Conservation (phyloP, 2,329 filamentous ascomycete genomes). For the Magnaporthiopsis rhizophila region DNA sequence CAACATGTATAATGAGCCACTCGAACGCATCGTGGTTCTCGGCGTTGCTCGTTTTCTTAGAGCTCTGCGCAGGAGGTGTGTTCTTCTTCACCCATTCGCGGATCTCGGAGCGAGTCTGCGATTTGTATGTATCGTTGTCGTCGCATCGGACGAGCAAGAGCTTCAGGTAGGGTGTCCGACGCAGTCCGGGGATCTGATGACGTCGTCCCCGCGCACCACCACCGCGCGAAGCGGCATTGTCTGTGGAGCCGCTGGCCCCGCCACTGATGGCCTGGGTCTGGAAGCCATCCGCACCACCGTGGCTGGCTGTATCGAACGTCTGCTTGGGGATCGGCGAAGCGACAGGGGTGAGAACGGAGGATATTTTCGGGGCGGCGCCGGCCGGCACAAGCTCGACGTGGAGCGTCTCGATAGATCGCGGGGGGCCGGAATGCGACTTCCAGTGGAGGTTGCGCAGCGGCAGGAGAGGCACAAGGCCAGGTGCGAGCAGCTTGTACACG, state of each 20-base stretch:
- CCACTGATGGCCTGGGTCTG: slow-evolving; percentile 44
- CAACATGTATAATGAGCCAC: slow-evolving; percentile 89
- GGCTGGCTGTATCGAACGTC: slow-evolving; percentile 12
- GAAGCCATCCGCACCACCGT: slow-evolving; percentile 47
- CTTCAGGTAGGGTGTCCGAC: slow-evolving; percentile 90
- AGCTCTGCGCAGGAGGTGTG: slow-evolving; percentile 49
- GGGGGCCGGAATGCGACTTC: slow-evolving; percentile 86
- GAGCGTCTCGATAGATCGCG: slow-evolving; percentile 88
- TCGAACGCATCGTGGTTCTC: slow-evolving; percentile 96
- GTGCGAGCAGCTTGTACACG: slow-evolving; percentile 74
- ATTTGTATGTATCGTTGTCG: slow-evolving; percentile 91
- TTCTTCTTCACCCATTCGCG: slow-evolving; percentile 87
- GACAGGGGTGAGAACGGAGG: slow-evolving; percentile 25
- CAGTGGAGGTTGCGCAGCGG: slow-evolving; percentile 90
- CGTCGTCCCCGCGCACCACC: slow-evolving; percentile 52
- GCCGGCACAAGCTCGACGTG: slow-evolving; percentile 78
- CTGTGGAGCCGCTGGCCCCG: slow-evolving; percentile 29
- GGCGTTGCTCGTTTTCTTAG: slow-evolving; percentile 56
- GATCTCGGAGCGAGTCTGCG: slow-evolving; percentile 65
- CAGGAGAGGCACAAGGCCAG: slow-evolving; percentile 68
- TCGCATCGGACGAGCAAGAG: slow-evolving; percentile 85
- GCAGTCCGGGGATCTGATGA: slow-evolving; percentile 90
- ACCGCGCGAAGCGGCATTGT: slow-evolving; percentile 19
- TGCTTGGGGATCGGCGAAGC: slow-evolving; percentile 23
- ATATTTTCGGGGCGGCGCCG: slow-evolving; percentile 35